Base-by-base conservation (phyloP, 495 filamentous ascomycete genomes). In the Schizothecium vesticola region DNA sequence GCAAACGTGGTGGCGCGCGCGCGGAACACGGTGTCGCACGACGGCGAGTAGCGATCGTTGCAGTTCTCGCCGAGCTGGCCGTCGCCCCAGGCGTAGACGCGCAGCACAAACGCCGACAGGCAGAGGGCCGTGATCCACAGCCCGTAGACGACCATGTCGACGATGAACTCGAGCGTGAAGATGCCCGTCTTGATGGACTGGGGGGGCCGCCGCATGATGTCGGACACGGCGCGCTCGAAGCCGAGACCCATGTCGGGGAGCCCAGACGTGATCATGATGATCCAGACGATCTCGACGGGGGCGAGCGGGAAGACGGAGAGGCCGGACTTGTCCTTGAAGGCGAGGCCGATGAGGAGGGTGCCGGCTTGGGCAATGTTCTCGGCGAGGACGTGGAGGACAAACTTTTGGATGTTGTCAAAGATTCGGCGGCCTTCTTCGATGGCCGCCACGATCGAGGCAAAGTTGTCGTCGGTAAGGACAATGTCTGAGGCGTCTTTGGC, bases 401-500 rank as follows among this genome's bases (percentile, higher is more conserved):
- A 93, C 79, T 94, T 94, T 69, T 93, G 89, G 69, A 93, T 91
- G 71, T 93, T 93, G 73, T 91, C 89, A 70, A 92, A 93, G 68
- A 93, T 85, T 51, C 89, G 80, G n/a, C 90, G 80, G 5, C 90
- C 90, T 73, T 93, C 90, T 63, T 89, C 86, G 43, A 92, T 87
- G 11, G 89, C 90, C 22, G 86, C 87, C 0, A 92, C 88, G 72
- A 92, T 92, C 12, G 84, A 87, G 2, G 90, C 89, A 70, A 94
- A 94, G 76, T 96, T 94, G 74, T 96, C 93, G 75, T 95, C 91
- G 2, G 92, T 92, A 4, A 96, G 79, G 2, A 96, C 91, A 73
- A 96, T 93, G 72, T 94, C 92, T 0, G 91, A 88, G 0, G 92
- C 92, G 29, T 91, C 91, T 73, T 93, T 96, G 21, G 93, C 93